Evolutionary conservation across 345 rosid species (phyloP).

Genomic region (Jatropha curcas): DNA sequence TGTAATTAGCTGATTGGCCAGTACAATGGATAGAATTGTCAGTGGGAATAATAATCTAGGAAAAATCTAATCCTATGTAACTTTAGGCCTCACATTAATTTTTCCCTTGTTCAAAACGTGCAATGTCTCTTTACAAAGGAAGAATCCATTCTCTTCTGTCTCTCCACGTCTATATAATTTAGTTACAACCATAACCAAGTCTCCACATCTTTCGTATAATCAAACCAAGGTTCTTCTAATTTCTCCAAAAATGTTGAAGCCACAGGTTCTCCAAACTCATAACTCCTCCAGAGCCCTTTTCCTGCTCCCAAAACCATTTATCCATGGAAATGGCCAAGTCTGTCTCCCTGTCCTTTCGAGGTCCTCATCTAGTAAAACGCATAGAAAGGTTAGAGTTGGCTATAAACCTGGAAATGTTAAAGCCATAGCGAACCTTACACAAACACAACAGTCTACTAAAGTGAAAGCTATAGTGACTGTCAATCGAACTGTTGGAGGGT

Average conservation of each 20-base stretch:
- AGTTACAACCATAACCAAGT: too few species aligned
- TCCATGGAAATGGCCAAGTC: slow-evolving; percentile 24
- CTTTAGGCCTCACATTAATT: too few species aligned
- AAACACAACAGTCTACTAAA: background rate
- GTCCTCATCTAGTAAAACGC: background rate
- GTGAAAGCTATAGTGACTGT: slow-evolving; percentile 48
- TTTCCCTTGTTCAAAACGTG: too few species aligned
- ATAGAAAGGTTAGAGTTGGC: slow-evolving; percentile 11
- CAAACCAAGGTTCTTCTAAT: background rate
- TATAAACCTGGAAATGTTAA: slow-evolving; percentile 3
- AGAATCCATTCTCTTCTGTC: background rate
- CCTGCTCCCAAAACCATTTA: slow-evolving; percentile 31
- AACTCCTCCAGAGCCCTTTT: slow-evolving; percentile 2
- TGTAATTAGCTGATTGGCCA: too few species aligned
- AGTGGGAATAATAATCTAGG: too few species aligned
- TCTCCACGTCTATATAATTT: background rate
- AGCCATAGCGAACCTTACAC: slow-evolving; percentile 11
- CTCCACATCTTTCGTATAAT: background rate
- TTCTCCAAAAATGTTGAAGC: slow-evolving; percentile 35
- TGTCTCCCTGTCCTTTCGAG: slow-evolving; percentile 9
- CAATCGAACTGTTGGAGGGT: slow-evolving; percentile 26
- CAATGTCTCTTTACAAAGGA: too few species aligned
- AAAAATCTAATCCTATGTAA: too few species aligned
- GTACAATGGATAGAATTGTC: too few species aligned
- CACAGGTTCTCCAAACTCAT: slow-evolving; percentile 25